These are phyloP conservation scores for Sanghuangporus weigelae DNA, from an alignment of 1,284 basidiomycete genomes.

Conservation along the genomic window DNA sequence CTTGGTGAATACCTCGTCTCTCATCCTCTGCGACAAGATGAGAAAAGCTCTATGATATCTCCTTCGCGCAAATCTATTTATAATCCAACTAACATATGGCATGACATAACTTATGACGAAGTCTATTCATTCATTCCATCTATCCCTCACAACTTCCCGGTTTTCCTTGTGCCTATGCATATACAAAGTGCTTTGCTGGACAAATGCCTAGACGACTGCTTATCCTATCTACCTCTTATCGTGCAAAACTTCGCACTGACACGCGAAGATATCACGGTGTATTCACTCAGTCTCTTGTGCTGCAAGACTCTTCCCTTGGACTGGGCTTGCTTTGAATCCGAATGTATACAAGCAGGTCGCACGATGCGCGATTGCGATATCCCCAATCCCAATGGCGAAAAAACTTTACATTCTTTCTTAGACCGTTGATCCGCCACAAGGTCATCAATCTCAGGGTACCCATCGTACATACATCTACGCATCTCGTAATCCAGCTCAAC, in stretches of 20 bases:
- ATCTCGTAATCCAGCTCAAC: too few relatives aligned
- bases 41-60: not conserved
- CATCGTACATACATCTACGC: too few relatives aligned
- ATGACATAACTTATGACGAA: not conserved
- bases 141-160: not conserved
- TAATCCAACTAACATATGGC: not conserved
- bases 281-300: not conserved
- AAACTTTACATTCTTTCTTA: too few relatives aligned
- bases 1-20: not conserved
- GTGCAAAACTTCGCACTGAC: not conserved
- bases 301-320: too few relatives aligned
- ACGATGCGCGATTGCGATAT: too few relatives aligned
- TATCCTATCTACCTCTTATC: not conserved
- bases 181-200: too few relatives aligned
- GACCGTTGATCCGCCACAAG: too few relatives aligned
- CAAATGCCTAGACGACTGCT: not conserved
- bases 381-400: too few relatives aligned
- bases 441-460: too few relatives aligned
- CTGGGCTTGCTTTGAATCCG: too few relatives aligned
- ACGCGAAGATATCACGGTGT: not conserved
- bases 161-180: not conserved
- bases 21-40: not conserved
- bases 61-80: not conserved
- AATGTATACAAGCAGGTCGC: too few relatives aligned
- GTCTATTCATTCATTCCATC: not conserved